Conservation (phyloP, 2,329 filamentous ascomycete species). For the Catunica adiposa region DNA sequence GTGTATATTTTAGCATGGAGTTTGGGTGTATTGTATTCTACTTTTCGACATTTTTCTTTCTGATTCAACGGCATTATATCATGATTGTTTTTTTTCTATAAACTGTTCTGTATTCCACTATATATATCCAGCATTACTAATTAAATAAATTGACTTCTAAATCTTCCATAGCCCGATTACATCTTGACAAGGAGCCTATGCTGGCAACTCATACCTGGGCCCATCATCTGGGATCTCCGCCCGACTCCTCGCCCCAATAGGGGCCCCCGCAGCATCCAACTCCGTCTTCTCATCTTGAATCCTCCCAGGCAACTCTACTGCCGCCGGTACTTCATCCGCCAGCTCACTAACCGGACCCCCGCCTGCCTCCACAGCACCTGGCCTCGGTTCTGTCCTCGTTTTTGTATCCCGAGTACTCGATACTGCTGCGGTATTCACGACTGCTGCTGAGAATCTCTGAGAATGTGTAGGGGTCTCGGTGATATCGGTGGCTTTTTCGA, state of each 20-base stretch:
- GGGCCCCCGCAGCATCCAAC: slow-evolving; percentile 8
- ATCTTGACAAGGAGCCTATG: neutral
- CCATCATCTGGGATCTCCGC: slow-evolving; percentile 6
- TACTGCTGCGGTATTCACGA: neutral
- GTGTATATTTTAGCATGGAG: neutral
- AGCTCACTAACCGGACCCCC: neutral
- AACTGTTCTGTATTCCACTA: neutral
- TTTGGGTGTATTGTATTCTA: neutral
- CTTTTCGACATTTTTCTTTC: too few relatives aligned
- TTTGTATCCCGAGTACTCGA: neutral
- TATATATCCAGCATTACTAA: too few relatives aligned
- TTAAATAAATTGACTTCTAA: too few relatives aligned
- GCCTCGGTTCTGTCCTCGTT: neutral
- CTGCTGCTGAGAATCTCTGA: neutral
- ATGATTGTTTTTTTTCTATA: too few relatives aligned
- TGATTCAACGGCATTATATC: too few relatives aligned
- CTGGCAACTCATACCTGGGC: slow-evolving; percentile 5
- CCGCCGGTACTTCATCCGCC: neutral
- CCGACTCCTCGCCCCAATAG: slow-evolving; percentile 4
- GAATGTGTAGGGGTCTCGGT: neutral
- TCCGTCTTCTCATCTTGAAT: slow-evolving; percentile 7
- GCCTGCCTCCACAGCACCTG: neutral
- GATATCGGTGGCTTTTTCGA: neutral
- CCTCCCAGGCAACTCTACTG: slow-evolving; percentile 1
- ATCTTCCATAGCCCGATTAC: too few relatives aligned